phyloP scores from a whole-genome alignment of 2,329 filamentous ascomycete genomes.

The Trichoderma sp. region DNA sequence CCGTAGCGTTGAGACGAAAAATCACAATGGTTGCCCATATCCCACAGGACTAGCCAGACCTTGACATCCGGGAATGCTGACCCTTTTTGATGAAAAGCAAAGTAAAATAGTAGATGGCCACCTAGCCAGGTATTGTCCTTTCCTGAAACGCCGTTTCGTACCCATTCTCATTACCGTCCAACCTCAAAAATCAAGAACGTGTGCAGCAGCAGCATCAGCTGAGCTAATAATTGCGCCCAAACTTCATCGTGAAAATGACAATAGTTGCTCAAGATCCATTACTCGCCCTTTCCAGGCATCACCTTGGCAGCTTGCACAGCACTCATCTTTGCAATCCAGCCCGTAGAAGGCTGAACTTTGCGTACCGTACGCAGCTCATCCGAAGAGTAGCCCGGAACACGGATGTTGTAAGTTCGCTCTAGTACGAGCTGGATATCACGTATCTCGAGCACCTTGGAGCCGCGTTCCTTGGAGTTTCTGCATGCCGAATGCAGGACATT shows the following conservation, averaged over 20 bases:
- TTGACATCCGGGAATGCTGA: neutral
- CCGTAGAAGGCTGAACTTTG: constrained; percentile 84
- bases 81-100: neutral
- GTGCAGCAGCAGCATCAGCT: neutral
- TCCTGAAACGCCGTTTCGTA: constrained; percentile 21
- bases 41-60: neutral
- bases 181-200: neutral
- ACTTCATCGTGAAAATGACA: neutral
- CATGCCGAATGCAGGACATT: constrained; percentile 85
- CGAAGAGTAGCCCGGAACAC: constrained; percentile 89
- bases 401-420: constrained; percentile 85
- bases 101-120: neutral
- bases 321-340: constrained; percentile 96
- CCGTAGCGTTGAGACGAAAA: neutral
- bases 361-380: constrained; percentile 93
- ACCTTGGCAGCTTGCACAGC: constrained; percentile 94
- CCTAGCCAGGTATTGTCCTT: constrained; percentile 4
- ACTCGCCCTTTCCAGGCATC: constrained; percentile 61
- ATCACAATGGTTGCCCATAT: neutral
- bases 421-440: constrained; percentile 82
- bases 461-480: constrained; percentile 88
- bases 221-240: neutral
- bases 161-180: constrained; percentile 13
- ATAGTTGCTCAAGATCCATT: constrained; percentile 23
- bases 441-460: constrained; percentile 86